phyloP scores from a whole-genome alignment of 495 filamentous ascomycete species.

The Aspergillus heteromorphus region DNA sequence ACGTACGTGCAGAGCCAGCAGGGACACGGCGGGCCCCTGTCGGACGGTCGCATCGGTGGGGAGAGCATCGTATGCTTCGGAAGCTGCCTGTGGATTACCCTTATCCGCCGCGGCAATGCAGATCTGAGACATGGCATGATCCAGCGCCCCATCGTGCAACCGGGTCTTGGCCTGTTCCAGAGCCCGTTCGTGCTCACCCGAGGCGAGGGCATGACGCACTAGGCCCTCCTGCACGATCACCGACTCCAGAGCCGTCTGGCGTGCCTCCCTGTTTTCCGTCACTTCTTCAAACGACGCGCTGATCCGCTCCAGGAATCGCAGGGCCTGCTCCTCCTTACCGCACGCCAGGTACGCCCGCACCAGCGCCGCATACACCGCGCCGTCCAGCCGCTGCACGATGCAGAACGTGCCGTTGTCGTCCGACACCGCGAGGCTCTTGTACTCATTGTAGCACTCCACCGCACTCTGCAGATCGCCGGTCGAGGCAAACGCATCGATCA shows the following conservation, averaged over 20 bases:
- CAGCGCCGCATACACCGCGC: constrained; percentile 79
- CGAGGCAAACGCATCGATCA: constrained; percentile 87
- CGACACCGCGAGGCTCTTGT: constrained; percentile 74
- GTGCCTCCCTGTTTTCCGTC: constrained; percentile 46
- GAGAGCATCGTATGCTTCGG: constrained; percentile 58
- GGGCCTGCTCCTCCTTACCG: constrained; percentile 68
- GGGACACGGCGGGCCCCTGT: constrained; percentile 66
- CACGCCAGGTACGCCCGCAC: constrained; percentile 80
- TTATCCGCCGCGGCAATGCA: constrained; percentile 72
- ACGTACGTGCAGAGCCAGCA: constrained; percentile 81
- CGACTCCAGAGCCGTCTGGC: constrained; percentile 56
- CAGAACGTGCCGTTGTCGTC: constrained; percentile 69
- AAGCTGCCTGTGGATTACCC: constrained; percentile 64
- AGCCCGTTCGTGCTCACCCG: constrained; percentile 60
- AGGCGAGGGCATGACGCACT: constrained; percentile 62
- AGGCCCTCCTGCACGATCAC: constrained; percentile 67
- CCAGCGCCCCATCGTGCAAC: constrained; percentile 42
- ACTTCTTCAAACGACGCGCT: constrained; percentile 53
- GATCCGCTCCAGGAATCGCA: constrained; percentile 78
- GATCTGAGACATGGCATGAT: constrained; percentile 52
- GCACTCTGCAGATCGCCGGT: constrained; percentile 77
- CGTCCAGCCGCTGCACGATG: constrained; percentile 70
- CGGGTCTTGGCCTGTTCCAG: constrained; percentile 55
- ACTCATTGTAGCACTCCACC: constrained; percentile 94
- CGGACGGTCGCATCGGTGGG: constrained; percentile 44